These are phyloP conservation scores for Curvularia hawaiiensis DNA, from an alignment of 2,329 filamentous ascomycete species.

Conservation along the genomic window DNA sequence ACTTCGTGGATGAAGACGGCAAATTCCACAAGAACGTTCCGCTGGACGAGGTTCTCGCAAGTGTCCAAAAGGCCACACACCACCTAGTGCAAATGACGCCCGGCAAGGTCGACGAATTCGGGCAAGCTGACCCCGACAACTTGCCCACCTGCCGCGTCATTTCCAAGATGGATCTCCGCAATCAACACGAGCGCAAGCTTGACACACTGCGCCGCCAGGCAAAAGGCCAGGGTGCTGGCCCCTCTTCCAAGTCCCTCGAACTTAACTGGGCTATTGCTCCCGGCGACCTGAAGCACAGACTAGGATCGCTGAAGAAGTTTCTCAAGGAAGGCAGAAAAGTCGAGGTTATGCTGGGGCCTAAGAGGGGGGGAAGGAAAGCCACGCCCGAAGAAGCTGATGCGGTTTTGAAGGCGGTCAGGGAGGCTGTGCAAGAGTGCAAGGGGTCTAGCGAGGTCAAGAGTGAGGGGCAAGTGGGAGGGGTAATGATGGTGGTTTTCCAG, in stretches of 20 bases:
- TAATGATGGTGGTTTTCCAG: conserved; percentile 42
- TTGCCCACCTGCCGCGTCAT: conserved; percentile 73
- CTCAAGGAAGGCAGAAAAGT: conserved; percentile 76
- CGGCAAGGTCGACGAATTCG: conserved; percentile 28
- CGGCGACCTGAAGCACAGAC: conserved; percentile 71
- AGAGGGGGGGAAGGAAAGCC: conserved; percentile 66
- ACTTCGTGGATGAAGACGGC: conserved; percentile 50
- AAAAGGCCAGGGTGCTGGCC: conserved; percentile 32
- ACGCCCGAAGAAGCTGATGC: conserved; percentile 61
- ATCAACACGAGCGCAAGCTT: conserved; percentile 54
- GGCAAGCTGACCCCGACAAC: conserved; percentile 48
- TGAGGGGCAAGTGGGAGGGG: conserved; percentile 37
- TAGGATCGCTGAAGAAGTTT: conserved; percentile 64
- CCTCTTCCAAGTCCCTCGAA: conserved; percentile 75
- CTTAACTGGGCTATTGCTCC: conserved; percentile 84
- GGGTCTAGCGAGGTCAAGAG: conserved; percentile 34
- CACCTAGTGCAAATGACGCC: conserved; percentile 58
- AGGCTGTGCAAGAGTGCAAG: conserved; percentile 49
- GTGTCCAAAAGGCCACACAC: conserved; percentile 56
- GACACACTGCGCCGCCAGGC: conserved; percentile 50
- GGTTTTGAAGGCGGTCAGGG: conserved; percentile 59
- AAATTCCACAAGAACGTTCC: conserved; percentile 42
- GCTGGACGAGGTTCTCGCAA: conserved; percentile 48
- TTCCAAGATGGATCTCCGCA: conserved; percentile 58
- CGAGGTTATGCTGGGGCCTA: conserved; percentile 72